Base-by-base conservation (phyloP, 768 basidiomycete species). In the Rhizopogon vulgaris region DNA sequence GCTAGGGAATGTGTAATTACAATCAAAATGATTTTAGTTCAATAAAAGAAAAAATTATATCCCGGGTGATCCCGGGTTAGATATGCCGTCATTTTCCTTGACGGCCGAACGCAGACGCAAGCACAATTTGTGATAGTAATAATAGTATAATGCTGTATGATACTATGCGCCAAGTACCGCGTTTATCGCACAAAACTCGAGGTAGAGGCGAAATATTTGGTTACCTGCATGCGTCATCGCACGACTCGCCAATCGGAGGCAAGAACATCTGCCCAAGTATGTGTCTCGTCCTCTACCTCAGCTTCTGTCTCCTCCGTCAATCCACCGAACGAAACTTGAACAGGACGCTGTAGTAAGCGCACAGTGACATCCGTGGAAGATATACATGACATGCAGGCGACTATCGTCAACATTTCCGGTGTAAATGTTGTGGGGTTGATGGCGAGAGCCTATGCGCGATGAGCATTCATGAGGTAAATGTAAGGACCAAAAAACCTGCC, bases 361-460 rank as follows among this genome's bases (percentile, higher is more conserved):
- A 25, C 24, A 24, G 61, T 40, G 11, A 60, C 66, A 36, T 60
- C 57, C 12, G 55, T 59, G 12, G 54, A 51, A 22, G 54, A 55
- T 8, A 63, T 42, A 34, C 18, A 46, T 22, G 9, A 34, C 0
- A 86, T 67, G 0, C 63, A 65, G 0, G 70, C 82, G 2, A 81
- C 54, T n/a, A 67, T 71, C 17, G 84, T 60, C 51, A 85, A 58
- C 11, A 76, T 62, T 55, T 85, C 86, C 0, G 86, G 86, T 4
- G 82, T 77, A 48, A 74, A 76, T 3, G 84, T 85, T 5, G 59
- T 60, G 0, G 79, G 79, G 56, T 85, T 78, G 46, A 88, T 74
- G 0, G 72, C 80, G 2, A 88, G 74, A 5, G 65, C 76, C 85
- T 87, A 57, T 27, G 17, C 22, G 18, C 18, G 14, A 46, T 46